Evolutionary conservation across 768 basidiomycete species (phyloP), one percentile per base, ranked within the genome.

Genomic region (Xerocomellus dryophilus): DNA sequence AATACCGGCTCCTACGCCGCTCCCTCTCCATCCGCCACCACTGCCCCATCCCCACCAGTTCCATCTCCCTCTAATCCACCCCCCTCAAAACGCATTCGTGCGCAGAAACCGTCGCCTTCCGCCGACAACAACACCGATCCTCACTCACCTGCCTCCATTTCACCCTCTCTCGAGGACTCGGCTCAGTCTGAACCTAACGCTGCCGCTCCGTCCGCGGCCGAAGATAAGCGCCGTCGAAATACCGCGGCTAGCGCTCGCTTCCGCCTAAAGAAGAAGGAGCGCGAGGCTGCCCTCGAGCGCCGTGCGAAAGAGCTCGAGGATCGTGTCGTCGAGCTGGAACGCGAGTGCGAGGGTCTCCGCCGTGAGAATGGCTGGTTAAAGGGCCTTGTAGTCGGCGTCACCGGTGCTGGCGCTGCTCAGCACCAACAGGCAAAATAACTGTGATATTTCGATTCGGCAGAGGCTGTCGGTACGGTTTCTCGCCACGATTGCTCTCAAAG

Each of bases 211-310:
- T 80, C 80, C 7, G 75, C 85, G 6, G 71, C 86, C 0, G 93
- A 96, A 71, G 93, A 96, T 72, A 96, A 96, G 68, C 86, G 93
- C n/a, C 81, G 93, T 53, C 77, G 93, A 43, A 97, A 97, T 69
- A 97, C 93, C 0, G 91, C 91, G 1, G 93, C 93, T 0, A 92
- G 89, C 49, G 93, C 93, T 31, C 88, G 93, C 8, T 97, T 97
- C 79, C 81, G 93, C 54, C 72, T 93, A 65, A 97, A 96, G 81
- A 97, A 97, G 79, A 97, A 97, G 77, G 92, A 95, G 72, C 80
- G 94, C 14, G 94, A 97, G 73, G 86, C 83, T 2, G 93, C 94
- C 15, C 76, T 96, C 20, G 94, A 96, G 73, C 80, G 78, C 40
- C 85, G 84, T 63, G 84, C 89, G 15, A 93, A 92, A 74, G 92